A percentile compares a stretch with the other conserved stretches of the same genome.
phyloP scores from a whole-genome alignment of 2,329 filamentous ascomycete species.

The Epichloe sibirici region DNA sequence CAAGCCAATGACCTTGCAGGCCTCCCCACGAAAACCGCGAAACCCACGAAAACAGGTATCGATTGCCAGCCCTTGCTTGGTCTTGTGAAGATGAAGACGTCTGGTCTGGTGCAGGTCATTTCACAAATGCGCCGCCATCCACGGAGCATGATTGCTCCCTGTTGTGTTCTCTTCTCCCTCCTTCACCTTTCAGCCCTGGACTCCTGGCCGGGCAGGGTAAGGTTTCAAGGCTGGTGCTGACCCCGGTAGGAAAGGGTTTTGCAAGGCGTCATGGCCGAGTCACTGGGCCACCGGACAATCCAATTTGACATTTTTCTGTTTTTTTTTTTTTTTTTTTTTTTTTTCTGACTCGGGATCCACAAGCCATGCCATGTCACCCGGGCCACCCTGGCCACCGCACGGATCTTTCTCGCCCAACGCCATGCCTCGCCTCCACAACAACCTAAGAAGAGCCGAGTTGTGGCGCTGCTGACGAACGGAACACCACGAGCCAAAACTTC shows the following conservation, averaged over 20 bases:
- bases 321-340: too few relatives aligned
- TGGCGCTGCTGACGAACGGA: background rate
- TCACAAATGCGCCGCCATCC: too few relatives aligned
- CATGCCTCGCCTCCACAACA: background rate
- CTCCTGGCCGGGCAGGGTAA: background rate
- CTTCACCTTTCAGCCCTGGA: background rate
- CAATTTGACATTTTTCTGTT: background rate
- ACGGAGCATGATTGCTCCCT: too few relatives aligned
- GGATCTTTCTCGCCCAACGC: background rate
- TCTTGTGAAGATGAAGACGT: background rate
- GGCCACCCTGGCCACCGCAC: background rate
- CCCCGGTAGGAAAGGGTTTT: background rate
- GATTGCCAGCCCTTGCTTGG: background rate
- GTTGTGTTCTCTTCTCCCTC: background rate
- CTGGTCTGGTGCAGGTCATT: too few relatives aligned
- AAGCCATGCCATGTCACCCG: background rate
- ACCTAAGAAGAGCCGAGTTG: background rate
- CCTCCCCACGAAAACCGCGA: background rate
- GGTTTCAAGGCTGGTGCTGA: constrained; percentile 1
- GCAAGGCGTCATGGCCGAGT: background rate
- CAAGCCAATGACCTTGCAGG: background rate
- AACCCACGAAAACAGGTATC: background rate
- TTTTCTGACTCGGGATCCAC: background rate
- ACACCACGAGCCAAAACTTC: background rate
- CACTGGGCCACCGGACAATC: background rate